Evolutionary conservation across 1,139 yeast species (phyloP).

Genomic region (Taiozyma sp.): DNA sequence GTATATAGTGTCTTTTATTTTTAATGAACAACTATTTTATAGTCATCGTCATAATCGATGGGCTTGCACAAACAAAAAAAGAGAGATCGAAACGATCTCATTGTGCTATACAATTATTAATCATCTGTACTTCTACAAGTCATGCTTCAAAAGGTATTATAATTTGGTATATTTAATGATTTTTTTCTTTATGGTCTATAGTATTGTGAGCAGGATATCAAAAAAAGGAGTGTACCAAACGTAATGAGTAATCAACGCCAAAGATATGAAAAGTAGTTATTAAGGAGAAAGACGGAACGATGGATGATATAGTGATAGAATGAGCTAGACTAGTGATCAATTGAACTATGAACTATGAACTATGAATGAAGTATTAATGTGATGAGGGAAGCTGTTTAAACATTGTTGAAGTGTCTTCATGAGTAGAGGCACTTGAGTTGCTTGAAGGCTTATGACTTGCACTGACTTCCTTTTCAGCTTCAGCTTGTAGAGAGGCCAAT

Average conservation of each 20-base stretch:
- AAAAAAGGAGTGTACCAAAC: neutral
- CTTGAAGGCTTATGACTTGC: neutral
- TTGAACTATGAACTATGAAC: neutral
- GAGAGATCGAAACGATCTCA: neutral
- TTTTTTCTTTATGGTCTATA: neutral
- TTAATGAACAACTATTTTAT: neutral
- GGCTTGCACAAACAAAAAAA: neutral
- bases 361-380: neutral
- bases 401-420: conserved; percentile 2
- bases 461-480: conserved; percentile 8
- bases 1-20: neutral
- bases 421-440: conserved; percentile 4
- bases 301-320: neutral
- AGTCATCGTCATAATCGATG: neutral
- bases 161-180: neutral
- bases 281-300: neutral
- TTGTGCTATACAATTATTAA: neutral
- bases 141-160: neutral
- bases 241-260: neutral
- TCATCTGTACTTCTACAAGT: neutral
- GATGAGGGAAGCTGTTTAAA: neutral
- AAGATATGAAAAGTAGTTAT: neutral
- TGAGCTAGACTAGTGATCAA: neutral
- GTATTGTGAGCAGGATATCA: neutral
- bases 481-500: conserved; percentile 11